These are phyloP conservation scores for Penicillium soppii DNA, from an alignment of 495 filamentous ascomycete species.

Conservation along the genomic window DNA sequence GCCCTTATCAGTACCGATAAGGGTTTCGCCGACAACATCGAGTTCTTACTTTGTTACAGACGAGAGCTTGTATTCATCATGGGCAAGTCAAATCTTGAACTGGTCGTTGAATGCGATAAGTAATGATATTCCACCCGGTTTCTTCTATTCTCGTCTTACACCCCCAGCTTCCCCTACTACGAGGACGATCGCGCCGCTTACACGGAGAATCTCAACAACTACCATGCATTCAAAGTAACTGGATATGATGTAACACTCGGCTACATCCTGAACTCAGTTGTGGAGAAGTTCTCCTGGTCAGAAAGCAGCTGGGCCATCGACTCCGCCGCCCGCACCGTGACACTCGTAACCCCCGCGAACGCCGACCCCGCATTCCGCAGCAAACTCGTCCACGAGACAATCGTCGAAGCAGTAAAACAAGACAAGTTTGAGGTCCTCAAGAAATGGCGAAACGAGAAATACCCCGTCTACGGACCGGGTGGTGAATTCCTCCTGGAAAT, in stretches of 20 bases:
- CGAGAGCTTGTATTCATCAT: slow-evolving; percentile 17
- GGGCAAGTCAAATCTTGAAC: slow-evolving; percentile 53
- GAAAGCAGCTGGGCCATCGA: slow-evolving; percentile 53
- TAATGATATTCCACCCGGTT: slow-evolving; percentile 31
- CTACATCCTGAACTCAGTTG: slow-evolving; percentile 57
- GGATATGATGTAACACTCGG: slow-evolving; percentile 56
- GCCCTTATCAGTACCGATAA: slow-evolving; percentile 31
- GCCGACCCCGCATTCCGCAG: slow-evolving; percentile 58
- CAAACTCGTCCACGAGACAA: slow-evolving; percentile 54
- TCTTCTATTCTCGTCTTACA: slow-evolving; percentile 7
- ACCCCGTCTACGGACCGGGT: slow-evolving; percentile 71
- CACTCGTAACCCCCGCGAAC: slow-evolving; percentile 34
- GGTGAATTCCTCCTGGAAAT: slow-evolving; percentile 68
- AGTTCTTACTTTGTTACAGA: background rate
- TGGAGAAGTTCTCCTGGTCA: slow-evolving; percentile 56
- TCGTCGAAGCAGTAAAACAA: slow-evolving; percentile 60
- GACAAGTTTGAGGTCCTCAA: slow-evolving; percentile 67
- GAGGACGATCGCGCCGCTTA: slow-evolving; percentile 54
- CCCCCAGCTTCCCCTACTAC: slow-evolving; percentile 65
- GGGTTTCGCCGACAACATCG: slow-evolving; percentile 23
- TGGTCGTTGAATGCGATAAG: slow-evolving; percentile 63
- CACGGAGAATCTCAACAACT: slow-evolving; percentile 42
- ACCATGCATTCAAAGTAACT: slow-evolving; percentile 56
- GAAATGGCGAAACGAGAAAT: slow-evolving; percentile 88
- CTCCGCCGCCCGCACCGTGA: slow-evolving; percentile 44